A percentile compares a stretch with the other conserved stretches of the same genome.
Conservation (phyloP, 345 rosid species). For the Cardamine occulta region DNA sequence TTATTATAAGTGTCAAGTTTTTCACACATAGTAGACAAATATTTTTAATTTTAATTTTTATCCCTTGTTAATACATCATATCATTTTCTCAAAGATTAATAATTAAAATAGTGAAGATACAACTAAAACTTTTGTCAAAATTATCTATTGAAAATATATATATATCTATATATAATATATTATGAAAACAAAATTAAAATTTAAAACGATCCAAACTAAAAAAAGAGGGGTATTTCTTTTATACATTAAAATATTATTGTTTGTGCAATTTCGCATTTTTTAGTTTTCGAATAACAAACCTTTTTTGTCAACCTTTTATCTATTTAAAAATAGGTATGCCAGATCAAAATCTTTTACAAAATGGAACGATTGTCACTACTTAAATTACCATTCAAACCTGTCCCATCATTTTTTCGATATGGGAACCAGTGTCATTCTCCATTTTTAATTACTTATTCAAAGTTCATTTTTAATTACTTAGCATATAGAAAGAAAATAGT, state of each 20-base stretch:
- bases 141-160: too few relatives aligned
- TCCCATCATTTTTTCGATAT: background rate
- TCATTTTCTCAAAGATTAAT: too few relatives aligned
- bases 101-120: too few relatives aligned
- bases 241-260: background rate
- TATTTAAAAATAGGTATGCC: background rate
- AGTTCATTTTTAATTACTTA: background rate
- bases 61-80: too few relatives aligned
- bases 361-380: background rate
- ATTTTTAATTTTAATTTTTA: too few relatives aligned
- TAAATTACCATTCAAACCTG: background rate
- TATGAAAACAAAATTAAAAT: too few relatives aligned
- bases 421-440: background rate
- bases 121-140: too few relatives aligned
- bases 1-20: too few relatives aligned
- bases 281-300: background rate
- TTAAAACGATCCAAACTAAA: too few relatives aligned
- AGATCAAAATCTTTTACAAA: background rate
- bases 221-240: rapidly evolving
- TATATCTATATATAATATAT: too few relatives aligned
- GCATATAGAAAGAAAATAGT: background rate
- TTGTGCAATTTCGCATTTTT: background rate
- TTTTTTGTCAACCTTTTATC: background rate
- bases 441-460: background rate
- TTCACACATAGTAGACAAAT: too few relatives aligned